A percentile compares a stretch with the other conserved stretches of the same genome.
phyloP scores from a whole-genome alignment of 140 eudicot genomes.

The Artemisia princeps region DNA sequence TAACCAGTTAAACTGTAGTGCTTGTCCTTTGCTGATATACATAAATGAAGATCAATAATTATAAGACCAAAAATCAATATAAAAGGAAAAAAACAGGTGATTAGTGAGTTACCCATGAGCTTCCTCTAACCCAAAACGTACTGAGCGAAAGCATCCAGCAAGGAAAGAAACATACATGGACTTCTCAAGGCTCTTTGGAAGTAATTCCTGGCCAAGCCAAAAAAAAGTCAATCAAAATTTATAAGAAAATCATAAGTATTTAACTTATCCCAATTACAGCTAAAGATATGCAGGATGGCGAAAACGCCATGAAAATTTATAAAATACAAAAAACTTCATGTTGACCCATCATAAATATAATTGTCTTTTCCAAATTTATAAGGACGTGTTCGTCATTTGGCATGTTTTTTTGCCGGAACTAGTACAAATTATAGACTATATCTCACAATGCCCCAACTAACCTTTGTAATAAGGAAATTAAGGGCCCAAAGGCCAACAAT shows the following conservation, averaged over 20 bases:
- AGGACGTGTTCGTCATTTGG: not conserved
- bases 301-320: too few species aligned
- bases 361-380: not conserved
- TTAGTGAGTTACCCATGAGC: constrained; percentile 71
- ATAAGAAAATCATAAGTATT: too few species aligned
- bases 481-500: constrained; percentile 99
- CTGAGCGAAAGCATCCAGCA: constrained; percentile 93
- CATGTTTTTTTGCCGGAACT: not conserved
- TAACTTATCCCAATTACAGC: too few species aligned
- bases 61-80: not conserved
- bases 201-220: constrained; percentile 40
- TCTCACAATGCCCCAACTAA: not conserved
- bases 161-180: constrained; percentile 83
- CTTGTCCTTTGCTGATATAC: constrained; percentile 78
- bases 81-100: not conserved
- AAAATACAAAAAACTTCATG: too few species aligned
- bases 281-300: too few species aligned
- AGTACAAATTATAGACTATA: not conserved
- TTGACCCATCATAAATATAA: too few species aligned
- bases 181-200: constrained; percentile 53
- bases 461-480: constrained; percentile 61
- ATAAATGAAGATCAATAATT: not conserved
- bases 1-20: constrained; percentile 88
- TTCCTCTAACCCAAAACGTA: constrained; percentile 89
- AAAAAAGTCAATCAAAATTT: too few species aligned